Percentiles rank a stretch among this genome's conserved stretches.
Conservation (phyloP, 352 stramenopile species). For the Phytophthora quininea region DNA sequence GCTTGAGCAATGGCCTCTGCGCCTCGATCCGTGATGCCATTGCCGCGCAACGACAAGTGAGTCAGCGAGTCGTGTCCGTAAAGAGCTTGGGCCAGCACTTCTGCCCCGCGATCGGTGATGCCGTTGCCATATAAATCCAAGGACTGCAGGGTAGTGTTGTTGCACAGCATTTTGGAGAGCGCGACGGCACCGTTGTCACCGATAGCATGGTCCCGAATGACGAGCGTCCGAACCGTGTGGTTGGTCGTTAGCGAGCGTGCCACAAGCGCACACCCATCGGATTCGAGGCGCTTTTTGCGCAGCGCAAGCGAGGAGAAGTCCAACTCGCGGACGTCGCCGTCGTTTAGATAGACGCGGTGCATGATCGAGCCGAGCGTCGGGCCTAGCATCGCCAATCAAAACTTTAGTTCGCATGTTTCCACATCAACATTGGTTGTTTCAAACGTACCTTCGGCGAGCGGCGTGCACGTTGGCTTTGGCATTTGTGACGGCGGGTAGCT, state of each 20-base stretch:
- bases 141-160: constrained; percentile 70
- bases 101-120: constrained; percentile 65
- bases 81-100: constrained; percentile 67
- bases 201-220: constrained; percentile 75
- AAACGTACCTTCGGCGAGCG: constrained; percentile 25
- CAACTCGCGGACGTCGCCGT: constrained; percentile 67
- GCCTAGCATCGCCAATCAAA: constrained; percentile 26
- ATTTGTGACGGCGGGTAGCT: constrained; percentile 12
- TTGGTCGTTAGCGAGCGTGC: constrained; percentile 72
- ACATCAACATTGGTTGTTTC: neutral
- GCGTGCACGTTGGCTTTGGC: constrained; percentile 8
- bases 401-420: constrained; percentile 4
- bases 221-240: constrained; percentile 60
- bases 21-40: constrained; percentile 65
- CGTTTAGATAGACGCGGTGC: constrained; percentile 60
- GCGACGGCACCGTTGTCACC: constrained; percentile 64
- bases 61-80: constrained; percentile 76
- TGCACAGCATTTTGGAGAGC: constrained; percentile 74
- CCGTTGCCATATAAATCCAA: constrained; percentile 74
- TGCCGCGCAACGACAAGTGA: constrained; percentile 61
- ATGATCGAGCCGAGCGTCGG: constrained; percentile 64
- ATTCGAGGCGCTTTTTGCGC: constrained; percentile 59
- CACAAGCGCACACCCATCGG: constrained; percentile 60
- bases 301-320: constrained; percentile 70
- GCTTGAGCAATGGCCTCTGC: constrained; percentile 56